phyloP scores from a whole-genome alignment of 495 filamentous ascomycete genomes.

The Parathielavia hyrcaniae region DNA sequence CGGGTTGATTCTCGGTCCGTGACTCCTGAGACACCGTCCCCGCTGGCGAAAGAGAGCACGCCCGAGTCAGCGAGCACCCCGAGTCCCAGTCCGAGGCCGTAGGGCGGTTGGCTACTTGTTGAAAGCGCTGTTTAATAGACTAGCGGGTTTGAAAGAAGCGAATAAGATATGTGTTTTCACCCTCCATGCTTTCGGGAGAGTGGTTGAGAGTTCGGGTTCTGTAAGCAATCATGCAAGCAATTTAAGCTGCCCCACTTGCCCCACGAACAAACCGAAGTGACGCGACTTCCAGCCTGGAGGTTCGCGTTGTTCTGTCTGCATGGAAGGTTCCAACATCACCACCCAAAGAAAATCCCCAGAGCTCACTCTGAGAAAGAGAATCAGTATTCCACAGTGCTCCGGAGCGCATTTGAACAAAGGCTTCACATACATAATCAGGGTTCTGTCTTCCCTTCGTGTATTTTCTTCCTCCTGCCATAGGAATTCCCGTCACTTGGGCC shows the following conservation, averaged over 20 bases:
- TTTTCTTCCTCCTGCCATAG: too few relatives aligned
- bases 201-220: slow-evolving; percentile 6
- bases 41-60: slow-evolving; percentile 46
- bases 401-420: not conserved
- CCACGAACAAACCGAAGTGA: slow-evolving; percentile 1
- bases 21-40: slow-evolving; percentile 47
- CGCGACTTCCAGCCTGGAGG: not conserved
- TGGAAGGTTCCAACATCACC: not conserved
- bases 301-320: not conserved
- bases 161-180: not conserved
- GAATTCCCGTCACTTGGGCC: too few relatives aligned
- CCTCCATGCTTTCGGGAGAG: not conserved
- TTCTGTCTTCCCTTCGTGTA: too few relatives aligned
- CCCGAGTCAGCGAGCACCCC: not conserved
- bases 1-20: slow-evolving; percentile 43
- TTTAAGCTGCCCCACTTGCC: slow-evolving; percentile 2
- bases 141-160: not conserved
- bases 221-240: not conserved
- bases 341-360: not conserved
- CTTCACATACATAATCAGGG: too few relatives aligned
- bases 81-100: slow-evolving; percentile 13
- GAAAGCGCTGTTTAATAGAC: not conserved
- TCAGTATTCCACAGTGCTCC: not conserved
- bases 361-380: too few relatives aligned
- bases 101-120: not conserved